phyloP scores from a whole-genome alignment of 2,329 filamentous ascomycete species.

The Aaosphaeria pasadenensis region DNA sequence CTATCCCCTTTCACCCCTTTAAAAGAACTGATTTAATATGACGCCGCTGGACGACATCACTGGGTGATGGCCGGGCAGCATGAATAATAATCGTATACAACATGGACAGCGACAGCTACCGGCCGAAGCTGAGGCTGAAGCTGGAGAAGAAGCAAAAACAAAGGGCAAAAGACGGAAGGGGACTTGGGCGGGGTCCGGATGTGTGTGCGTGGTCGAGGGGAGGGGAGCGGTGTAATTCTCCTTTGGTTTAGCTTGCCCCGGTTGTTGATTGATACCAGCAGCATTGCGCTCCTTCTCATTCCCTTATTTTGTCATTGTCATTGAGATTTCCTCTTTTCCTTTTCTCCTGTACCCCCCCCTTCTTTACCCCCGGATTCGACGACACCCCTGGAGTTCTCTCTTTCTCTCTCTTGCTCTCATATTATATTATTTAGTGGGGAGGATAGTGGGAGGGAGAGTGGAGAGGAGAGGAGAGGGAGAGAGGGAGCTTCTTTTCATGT shows the following conservation, averaged over 20 bases:
- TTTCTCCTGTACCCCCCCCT: background rate
- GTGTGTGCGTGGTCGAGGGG: constrained; percentile 15
- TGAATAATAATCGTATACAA: constrained; percentile 1
- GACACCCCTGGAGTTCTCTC: no score
- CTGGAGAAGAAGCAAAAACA: constrained; percentile 21
- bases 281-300: constrained; percentile 40
- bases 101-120: no score
- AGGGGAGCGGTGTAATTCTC: constrained; percentile 30
- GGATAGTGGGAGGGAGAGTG: constrained; percentile 24
- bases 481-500: constrained; percentile 37
- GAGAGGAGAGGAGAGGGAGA: constrained; percentile 24
- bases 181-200: constrained; percentile 8
- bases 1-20: constrained; percentile 21
- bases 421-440: constrained; percentile 33
- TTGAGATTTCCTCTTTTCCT: constrained; percentile 11
- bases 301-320: constrained; percentile 9
- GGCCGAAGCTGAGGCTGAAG: no score
- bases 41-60: constrained; percentile 38
- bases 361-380: no score
- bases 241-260: constrained; percentile 35
- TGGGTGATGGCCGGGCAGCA: constrained; percentile 37
- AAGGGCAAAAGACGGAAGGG: background rate
- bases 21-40: constrained; percentile 41
- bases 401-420: constrained; percentile 24
- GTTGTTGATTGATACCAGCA: constrained; percentile 45